Percentiles rank a stretch among this genome's conserved stretches.
These are phyloP conservation scores for Botryobasidium botryosum DNA, from an alignment of 768 basidiomycete species.

Conservation along the genomic window DNA sequence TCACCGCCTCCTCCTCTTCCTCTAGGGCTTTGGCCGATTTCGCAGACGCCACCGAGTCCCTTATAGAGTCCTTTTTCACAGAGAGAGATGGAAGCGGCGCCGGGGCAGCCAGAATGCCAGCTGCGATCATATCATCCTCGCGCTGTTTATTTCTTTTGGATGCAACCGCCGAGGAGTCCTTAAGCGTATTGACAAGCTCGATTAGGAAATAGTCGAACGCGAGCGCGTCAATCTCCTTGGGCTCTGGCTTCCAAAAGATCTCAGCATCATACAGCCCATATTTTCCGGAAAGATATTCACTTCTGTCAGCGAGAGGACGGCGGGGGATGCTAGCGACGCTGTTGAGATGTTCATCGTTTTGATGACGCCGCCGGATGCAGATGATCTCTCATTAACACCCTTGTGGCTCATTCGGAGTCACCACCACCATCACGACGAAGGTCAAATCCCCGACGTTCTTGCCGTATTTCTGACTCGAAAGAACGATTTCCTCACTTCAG, in stretches of 20 bases:
- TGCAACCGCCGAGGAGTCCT: slow-evolving; percentile 57
- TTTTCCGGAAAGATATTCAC: too few species aligned
- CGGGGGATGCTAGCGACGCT: too few species aligned
- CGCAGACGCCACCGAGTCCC: slow-evolving; percentile 24
- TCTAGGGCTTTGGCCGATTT: slow-evolving; percentile 21
- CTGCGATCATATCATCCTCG: slow-evolving; percentile 65
- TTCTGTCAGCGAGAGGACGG: too few species aligned
- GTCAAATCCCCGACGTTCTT: background rate
- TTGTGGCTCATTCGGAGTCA: too few species aligned
- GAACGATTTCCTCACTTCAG: background rate
- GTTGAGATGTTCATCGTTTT: too few species aligned
- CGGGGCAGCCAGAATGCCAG: slow-evolving; percentile 44
- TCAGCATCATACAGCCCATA: too few species aligned
- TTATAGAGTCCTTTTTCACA: slow-evolving; percentile 22
- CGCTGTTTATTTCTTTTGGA: slow-evolving; percentile 44
- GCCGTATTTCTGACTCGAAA: background rate
- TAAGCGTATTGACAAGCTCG: slow-evolving; percentile 57
- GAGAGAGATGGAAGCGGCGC: slow-evolving; percentile 21
- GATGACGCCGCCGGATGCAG: too few species aligned
- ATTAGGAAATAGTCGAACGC: slow-evolving; percentile 66
- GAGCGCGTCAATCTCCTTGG: slow-evolving; percentile 7
- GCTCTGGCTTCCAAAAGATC: too few species aligned
- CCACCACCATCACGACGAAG: too few species aligned
- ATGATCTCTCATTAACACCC: too few species aligned
- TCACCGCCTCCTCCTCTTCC: slow-evolving; percentile 59